Conservation (phyloP, 768 basidiomycete genomes). For the Boletellus emodensis region DNA sequence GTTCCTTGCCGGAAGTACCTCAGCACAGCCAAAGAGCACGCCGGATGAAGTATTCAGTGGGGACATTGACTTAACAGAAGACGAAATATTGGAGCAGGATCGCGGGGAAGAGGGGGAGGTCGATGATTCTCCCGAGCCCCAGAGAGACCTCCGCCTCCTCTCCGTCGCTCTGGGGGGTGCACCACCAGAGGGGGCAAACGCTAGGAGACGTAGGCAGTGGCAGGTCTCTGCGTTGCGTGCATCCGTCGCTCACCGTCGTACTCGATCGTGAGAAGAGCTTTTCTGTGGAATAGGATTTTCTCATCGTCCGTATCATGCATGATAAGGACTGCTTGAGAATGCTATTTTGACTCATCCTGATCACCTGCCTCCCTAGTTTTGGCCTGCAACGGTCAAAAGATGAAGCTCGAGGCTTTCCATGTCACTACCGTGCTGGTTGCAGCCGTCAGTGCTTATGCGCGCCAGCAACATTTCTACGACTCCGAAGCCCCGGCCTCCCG, state of each 20-base stretch:
- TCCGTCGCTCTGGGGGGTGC: constrained; percentile 42
- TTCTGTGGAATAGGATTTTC: no score
- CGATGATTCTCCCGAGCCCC: constrained; percentile 62
- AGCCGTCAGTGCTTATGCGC: not conserved
- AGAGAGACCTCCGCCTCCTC: constrained; percentile 54
- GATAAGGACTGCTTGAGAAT: no score
- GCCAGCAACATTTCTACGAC: constrained; percentile 15
- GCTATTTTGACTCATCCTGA: not conserved
- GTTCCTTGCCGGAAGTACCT: constrained; percentile 40
- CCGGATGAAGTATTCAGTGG: constrained; percentile 66
- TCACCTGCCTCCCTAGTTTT: not conserved
- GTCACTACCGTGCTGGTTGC: not conserved
- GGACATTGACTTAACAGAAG: constrained; percentile 69
- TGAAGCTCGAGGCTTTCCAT: constrained; percentile 9
- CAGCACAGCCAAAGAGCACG: constrained; percentile 38
- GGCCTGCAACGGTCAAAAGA: not conserved
- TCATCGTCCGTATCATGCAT: no score
- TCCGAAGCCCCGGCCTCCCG: not conserved
- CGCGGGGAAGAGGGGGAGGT: constrained; percentile 74
- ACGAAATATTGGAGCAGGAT: constrained; percentile 77
- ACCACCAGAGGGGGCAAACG: constrained; percentile 29
- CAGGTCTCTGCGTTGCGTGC: constrained; percentile 42
- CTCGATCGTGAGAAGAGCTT: not conserved
- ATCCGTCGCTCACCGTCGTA: constrained; percentile 24
- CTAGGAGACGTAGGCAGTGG: constrained; percentile 46